Base-by-base conservation (phyloP, 1,284 basidiomycete species). In the Ganoderma multipileum region DNA sequence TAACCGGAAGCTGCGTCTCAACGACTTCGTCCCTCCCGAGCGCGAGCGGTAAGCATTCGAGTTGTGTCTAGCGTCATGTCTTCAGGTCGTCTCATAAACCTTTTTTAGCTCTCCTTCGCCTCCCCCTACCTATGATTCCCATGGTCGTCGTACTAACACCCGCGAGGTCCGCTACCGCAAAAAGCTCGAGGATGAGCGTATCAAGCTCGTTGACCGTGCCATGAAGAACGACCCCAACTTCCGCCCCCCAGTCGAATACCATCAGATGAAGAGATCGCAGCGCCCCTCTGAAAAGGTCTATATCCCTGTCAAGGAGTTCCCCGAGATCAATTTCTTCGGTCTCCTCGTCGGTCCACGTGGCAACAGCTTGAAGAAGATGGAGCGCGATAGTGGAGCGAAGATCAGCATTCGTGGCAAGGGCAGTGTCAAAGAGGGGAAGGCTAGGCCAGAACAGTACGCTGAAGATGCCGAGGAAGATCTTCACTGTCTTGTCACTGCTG, bases 321-420 rank as follows among this genome's bases (percentile, higher is more conserved):
- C 98, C 5, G 97, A 99, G 82, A 99, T 99, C 86, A 99, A 99
- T 82, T 99, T 99, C 82, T 99, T 99, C 77, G 98, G 98, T 76
- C 86, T 99, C 69, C 89, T 99, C 69, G 97, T 99, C 71, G 98
- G 98, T 52, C 98, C 98, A 76, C 93, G 98, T 77, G 98, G 98
- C 61, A 99, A 99, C 81, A 97, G 96, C 82, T 84, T 99, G 85
- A 99, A 99, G 87, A 97, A 95, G 81, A 99, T 99, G 98, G 98
- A 99, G 83, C 87, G 95, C 66, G 95, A 99, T 76, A 95, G 93
- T 77, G 98, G 98, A 33, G 98, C 98, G 23, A 99, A 99, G 83
- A 99, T 99, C 77, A 95, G 94, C 74, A 99, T 99, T 75, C 90
- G 98, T 72, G 98, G 98, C 65, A 99, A 98, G 82, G 98, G 98